A percentile compares a stretch with the other conserved stretches of the same genome.
phyloP scores from a whole-genome alignment of 2,329 filamentous ascomycete species.

The Colletotrichum aenigma region DNA sequence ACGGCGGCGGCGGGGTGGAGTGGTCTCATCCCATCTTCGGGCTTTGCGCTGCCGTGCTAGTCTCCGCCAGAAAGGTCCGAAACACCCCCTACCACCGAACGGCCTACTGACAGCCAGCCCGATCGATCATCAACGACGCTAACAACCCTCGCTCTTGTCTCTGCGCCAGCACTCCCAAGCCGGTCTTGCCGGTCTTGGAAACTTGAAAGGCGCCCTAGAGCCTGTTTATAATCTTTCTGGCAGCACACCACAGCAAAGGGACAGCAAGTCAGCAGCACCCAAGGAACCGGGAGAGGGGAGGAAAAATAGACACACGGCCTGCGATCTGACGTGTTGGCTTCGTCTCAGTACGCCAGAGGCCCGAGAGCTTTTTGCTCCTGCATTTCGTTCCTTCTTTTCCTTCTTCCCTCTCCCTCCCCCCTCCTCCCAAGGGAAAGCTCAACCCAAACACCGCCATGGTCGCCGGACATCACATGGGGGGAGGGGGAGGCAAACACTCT shows the following conservation, averaged over 20 bases:
- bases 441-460: conserved; percentile 4
- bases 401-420: background rate
- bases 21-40: conserved; percentile 15
- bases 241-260: background rate
- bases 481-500: background rate
- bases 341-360: conserved; percentile 4
- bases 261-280: background rate
- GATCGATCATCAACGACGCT: background rate
- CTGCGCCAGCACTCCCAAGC: background rate
- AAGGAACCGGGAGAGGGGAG: background rate
- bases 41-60: conserved; percentile 13
- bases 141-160: background rate
- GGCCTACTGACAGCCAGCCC: background rate
- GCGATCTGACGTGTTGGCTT: conserved; percentile 11
- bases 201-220: background rate
- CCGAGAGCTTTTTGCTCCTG: conserved; percentile 11
- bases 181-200: background rate
- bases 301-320: background rate
- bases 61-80: background rate
- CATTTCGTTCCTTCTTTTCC: background rate
- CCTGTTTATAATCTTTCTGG: background rate
- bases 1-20: background rate
- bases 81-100: background rate
- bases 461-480: conserved; percentile 14
- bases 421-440: background rate